Evolutionary conservation across 2,329 filamentous ascomycete species (phyloP).

Genomic region (Trichophyton simii): DNA sequence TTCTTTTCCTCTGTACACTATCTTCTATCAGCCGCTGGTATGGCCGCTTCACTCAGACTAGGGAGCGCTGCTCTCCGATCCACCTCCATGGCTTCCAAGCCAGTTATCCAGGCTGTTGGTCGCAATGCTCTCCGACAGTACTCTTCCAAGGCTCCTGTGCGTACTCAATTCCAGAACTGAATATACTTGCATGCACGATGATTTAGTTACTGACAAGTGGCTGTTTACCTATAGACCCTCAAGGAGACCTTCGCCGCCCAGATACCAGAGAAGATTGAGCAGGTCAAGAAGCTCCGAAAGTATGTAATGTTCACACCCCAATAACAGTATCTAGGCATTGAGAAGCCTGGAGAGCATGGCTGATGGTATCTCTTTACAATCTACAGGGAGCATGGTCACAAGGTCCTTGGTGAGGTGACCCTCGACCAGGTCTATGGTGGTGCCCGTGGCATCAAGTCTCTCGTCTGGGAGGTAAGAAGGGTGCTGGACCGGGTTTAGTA

Average conservation of each 20-base stretch:
- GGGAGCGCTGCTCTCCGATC: constrained; percentile 71
- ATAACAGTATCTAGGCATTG: not conserved
- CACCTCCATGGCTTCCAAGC: constrained; percentile 51
- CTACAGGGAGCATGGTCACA: constrained; percentile 78
- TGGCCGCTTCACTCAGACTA: constrained; percentile 75
- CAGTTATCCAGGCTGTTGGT: constrained; percentile 56
- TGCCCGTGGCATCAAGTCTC: constrained; percentile 95
- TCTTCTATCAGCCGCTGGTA: constrained; percentile 27
- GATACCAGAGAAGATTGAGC: constrained; percentile 90
- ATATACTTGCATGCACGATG: constrained; percentile 11
- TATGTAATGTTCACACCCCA: constrained; percentile 30
- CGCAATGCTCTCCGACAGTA: constrained; percentile 83
- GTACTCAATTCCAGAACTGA: constrained; percentile 17
- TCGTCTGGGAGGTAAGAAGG: constrained; percentile 73
- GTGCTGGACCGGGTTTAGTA: not conserved
- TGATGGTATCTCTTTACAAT: constrained; percentile 10
- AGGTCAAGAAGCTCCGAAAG: constrained; percentile 98
- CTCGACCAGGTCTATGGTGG: constrained; percentile 99
- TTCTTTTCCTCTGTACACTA: constrained; percentile 8
- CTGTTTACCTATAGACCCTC: constrained; percentile 52
- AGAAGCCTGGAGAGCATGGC: not conserved
- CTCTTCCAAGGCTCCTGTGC: constrained; percentile 82
- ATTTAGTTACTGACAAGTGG: constrained; percentile 12
- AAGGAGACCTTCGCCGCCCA: constrained; percentile 98
- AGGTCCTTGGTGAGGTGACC: constrained; percentile 93